Base-by-base conservation (phyloP, 2,329 filamentous ascomycete species). In the Pseudocercospora vitis region DNA sequence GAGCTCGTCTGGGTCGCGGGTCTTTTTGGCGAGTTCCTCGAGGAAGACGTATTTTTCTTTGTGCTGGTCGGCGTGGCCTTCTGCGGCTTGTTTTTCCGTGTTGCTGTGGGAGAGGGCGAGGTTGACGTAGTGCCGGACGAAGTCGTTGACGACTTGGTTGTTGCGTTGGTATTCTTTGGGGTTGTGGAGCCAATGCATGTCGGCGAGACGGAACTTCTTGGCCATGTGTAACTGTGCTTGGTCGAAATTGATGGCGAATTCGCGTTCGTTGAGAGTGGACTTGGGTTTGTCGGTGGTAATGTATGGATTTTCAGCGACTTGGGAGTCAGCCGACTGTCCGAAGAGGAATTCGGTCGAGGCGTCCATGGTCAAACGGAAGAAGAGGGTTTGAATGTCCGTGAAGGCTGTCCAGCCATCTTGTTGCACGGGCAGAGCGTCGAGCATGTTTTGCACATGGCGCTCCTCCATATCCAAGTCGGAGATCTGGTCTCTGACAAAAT, bases 311-410 rank as follows among this genome's bases (percentile, higher is more conserved):
- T 70, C 58, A 64, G 67, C 33, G 53, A 73, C 59, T 66, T 71
- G 61, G 63, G 71, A 57, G 65, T 68, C 62, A 3, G 71, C 66
- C 7, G 63, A 74, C 53, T 76, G 70, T 56, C 76, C 57, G 35
- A 58, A 63, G 4, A 78, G 67, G 55, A 79, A 78, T 37, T 78
- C 76, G 2, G 75, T 77, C 0, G 76, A 74, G n/a, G 74, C 71
- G 56, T 79, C 76, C 52, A 79, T 73, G 1, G 76, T 78, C 8
- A 78, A 56, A n/a, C 70, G 66, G 68, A 78, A 78, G 67, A 79
- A 78, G 11, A 78, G 68, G 9, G 61, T 58, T 31, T 70, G 67
- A n/a, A 70, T 60, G 42, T 70, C 59, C 9, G 61, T 58, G 23
- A 61, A 62, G 4, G 56, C 56, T n/a, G 67, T 70, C 67, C 67